A percentile compares a stretch with the other conserved stretches of the same genome.
Evolutionary conservation across 2,329 filamentous ascomycete genomes (phyloP).

Genomic region (Juglanconis juglandina): DNA sequence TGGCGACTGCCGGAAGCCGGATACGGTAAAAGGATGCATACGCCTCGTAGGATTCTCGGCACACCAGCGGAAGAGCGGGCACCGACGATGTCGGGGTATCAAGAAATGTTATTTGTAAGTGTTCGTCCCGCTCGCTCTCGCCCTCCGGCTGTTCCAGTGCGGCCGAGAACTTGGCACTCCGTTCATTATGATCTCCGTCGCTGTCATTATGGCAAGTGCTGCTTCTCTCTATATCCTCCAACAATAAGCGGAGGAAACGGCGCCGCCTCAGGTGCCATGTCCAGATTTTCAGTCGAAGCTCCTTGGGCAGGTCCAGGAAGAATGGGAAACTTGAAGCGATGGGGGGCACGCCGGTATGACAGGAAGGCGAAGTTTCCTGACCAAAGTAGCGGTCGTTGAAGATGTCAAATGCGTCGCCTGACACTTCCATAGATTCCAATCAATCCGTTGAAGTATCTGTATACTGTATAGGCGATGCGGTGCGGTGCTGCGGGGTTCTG

Average conservation of each 20-base stretch:
- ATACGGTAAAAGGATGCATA: slow-evolving; percentile 1
- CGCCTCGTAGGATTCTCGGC: not conserved
- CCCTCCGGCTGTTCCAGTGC: not conserved
- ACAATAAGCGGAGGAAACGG: slow-evolving; percentile 3
- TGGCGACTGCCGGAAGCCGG: not conserved
- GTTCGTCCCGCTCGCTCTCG: not conserved
- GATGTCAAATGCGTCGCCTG: not conserved
- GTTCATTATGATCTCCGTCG: not conserved
- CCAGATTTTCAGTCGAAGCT: slow-evolving; percentile 8
- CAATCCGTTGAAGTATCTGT: no score
- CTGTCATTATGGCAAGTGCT: not conserved
- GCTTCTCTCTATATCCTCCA: not conserved
- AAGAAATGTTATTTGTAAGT: not conserved
- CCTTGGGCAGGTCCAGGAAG: not conserved
- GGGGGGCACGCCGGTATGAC: no score
- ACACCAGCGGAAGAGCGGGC: not conserved
- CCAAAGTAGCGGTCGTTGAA: slow-evolving; percentile 1
- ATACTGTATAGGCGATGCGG: no score
- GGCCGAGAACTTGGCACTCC: not conserved
- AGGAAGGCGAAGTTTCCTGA: not conserved
- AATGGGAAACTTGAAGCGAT: not conserved
- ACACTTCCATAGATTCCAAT: not conserved
- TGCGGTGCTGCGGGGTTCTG: no score
- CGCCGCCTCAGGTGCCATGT: not conserved
- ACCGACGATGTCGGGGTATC: not conserved